A percentile compares a stretch with the other conserved stretches of the same genome.
phyloP scores from a whole-genome alignment of 192 early-diverging fungal genomes.

The Mortierella hygrophila region DNA sequence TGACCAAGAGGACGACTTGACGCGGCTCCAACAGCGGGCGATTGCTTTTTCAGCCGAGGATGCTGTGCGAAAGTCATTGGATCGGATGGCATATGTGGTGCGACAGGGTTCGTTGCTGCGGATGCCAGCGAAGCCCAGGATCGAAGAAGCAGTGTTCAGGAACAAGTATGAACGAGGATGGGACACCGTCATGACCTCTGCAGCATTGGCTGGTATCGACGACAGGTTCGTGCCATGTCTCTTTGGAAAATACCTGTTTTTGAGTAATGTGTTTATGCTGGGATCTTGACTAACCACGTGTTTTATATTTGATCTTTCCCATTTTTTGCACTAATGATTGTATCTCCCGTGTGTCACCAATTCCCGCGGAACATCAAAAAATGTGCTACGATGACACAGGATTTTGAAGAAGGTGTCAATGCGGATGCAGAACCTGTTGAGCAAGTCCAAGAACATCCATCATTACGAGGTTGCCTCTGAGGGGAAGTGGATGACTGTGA shows the following conservation, averaged over 20 bases:
- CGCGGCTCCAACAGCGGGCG: constrained; percentile 25
- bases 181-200: constrained; percentile 48
- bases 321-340: neutral
- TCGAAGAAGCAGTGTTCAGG: neutral
- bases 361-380: neutral
- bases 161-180: constrained; percentile 32
- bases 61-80: constrained; percentile 14
- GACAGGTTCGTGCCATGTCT: constrained; percentile 19
- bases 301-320: neutral
- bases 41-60: constrained; percentile 35
- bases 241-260: neutral
- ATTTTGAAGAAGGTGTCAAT: constrained; percentile 37
- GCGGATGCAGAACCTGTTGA: constrained; percentile 31
- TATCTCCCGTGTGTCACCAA: neutral
- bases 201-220: constrained; percentile 33
- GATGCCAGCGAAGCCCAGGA: constrained; percentile 9
- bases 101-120: constrained; percentile 40
- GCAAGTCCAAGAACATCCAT: constrained; percentile 1
- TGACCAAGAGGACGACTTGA: constrained; percentile 26
- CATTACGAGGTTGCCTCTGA: constrained; percentile 8
- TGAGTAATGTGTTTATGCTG: neutral
- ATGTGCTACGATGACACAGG: neutral
- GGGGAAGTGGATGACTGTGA: neutral
- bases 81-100: constrained; percentile 35
- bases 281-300: neutral